phyloP scores from a whole-genome alignment of 2,329 filamentous ascomycete species.

The Microdochium paspali region DNA sequence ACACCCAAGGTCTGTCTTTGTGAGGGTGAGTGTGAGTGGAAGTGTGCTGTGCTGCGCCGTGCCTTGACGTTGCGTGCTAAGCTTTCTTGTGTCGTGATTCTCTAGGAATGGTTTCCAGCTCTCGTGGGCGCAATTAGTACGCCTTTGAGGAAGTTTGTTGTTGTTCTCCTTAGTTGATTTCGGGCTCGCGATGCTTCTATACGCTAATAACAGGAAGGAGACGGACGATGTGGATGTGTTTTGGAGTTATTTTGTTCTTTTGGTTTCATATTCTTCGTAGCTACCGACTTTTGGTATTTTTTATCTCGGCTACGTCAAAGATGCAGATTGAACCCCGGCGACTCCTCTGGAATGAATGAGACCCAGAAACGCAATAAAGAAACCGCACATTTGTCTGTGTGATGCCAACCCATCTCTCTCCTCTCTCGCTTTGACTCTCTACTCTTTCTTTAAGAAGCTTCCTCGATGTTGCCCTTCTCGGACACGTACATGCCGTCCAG shows the following conservation, averaged over 20 bases:
- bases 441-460: constrained; percentile 46
- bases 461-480: constrained; percentile 91
- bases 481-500: constrained; percentile 99
- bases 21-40: no score
- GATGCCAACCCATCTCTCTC: no score
- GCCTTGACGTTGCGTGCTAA: no score
- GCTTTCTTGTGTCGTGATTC: no score
- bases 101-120: background rate
- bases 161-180: background rate
- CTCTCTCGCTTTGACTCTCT: no score
- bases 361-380: constrained; percentile 51
- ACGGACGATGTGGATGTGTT: background rate
- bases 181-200: background rate
- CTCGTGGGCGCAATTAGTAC: no score
- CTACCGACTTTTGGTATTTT: constrained; percentile 26
- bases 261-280: constrained; percentile 12
- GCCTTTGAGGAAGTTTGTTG: background rate
- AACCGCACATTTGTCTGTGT: no score
- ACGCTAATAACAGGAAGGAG: background rate
- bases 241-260: constrained; percentile 8
- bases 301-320: constrained; percentile 37
- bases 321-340: constrained; percentile 54
- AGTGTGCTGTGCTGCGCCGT: no score
- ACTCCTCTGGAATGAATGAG: constrained; percentile 40
- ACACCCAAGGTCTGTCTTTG: no score